Percentiles rank a stretch among this genome's conserved stretches.
phyloP scores from a whole-genome alignment of 768 basidiomycete genomes.

The Infundibulicybe gibba region DNA sequence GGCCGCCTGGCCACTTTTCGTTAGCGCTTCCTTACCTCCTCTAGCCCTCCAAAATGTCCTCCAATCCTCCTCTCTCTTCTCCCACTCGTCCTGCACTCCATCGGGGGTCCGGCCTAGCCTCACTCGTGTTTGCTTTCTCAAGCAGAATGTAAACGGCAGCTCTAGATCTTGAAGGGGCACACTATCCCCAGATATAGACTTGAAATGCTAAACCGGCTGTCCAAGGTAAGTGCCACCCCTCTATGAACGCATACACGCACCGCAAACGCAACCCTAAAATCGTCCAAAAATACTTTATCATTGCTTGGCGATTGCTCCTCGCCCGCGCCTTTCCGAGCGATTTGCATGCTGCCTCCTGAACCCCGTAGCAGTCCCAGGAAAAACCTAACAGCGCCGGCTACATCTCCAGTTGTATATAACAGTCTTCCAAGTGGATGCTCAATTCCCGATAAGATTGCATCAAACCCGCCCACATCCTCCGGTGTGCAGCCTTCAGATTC shows the following conservation, averaged over 20 bases:
- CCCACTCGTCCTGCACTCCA: conserved; percentile 52
- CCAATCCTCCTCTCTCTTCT: conserved; percentile 65
- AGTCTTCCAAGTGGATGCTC: conserved; percentile 80
- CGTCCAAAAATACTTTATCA: conserved; percentile 77
- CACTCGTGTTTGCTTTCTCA: conserved; percentile 50
- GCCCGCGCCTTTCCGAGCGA: too few relatives aligned
- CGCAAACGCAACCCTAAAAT: conserved; percentile 83
- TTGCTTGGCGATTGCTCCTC: conserved; percentile 29
- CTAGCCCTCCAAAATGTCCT: conserved; percentile 48
- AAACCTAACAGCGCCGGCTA: conserved; percentile 67
- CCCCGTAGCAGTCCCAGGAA: conserved; percentile 73
- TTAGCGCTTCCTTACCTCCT: conserved; percentile 52
- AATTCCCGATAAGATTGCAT: conserved; percentile 65
- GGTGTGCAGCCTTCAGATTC: conserved; percentile 56
- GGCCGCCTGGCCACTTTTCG: conserved; percentile 52
- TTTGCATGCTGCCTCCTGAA: conserved; percentile 5
- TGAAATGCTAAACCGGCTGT: conserved; percentile 57
- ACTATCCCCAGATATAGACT: conserved; percentile 48
- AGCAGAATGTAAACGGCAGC: conserved; percentile 67
- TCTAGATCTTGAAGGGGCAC: conserved; percentile 40
- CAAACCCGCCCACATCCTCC: conserved; percentile 41
- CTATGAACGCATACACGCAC: conserved; percentile 35
- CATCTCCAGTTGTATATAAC: conserved; percentile 87
- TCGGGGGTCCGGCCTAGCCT: conserved; percentile 45
- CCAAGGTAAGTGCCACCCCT: conserved; percentile 1